These are phyloP conservation scores for Fusarium sp. DNA, from an alignment of 2,329 filamentous ascomycete genomes.

Conservation along the genomic window DNA sequence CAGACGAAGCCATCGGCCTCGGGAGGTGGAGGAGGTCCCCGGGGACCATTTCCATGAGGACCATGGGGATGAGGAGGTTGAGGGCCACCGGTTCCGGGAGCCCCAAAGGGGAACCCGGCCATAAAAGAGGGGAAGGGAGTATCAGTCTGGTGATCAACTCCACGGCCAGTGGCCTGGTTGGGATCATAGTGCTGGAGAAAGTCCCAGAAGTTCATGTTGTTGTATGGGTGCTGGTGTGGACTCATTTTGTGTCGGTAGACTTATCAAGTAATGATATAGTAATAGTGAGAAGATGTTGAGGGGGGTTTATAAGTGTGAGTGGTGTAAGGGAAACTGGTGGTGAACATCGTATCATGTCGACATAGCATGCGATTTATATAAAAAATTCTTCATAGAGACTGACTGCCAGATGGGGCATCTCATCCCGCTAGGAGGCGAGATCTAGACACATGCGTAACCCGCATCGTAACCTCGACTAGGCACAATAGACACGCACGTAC, in stretches of 20 bases:
- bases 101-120: constrained; percentile 54
- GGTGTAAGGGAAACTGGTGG: constrained; percentile 28
- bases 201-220: constrained; percentile 51
- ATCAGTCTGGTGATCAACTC: constrained; percentile 56
- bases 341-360: constrained; percentile 16
- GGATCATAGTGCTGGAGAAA: constrained; percentile 55
- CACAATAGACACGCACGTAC: constrained; percentile 43
- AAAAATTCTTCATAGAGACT: constrained; percentile 25
- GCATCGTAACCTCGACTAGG: constrained; percentile 32
- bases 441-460: constrained; percentile 40
- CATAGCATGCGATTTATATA: constrained; percentile 38
- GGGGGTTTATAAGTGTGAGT: constrained; percentile 19
- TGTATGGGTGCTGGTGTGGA: constrained; percentile 41
- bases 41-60: constrained; percentile 24
- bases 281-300: constrained; percentile 1
- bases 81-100: constrained; percentile 26
- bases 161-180: constrained; percentile 51
- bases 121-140: constrained; percentile 45
- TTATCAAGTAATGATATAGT: not conserved
- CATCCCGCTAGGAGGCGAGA: constrained; percentile 37
- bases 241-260: constrained; percentile 39
- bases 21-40: constrained; percentile 39
- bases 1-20: constrained; percentile 46
- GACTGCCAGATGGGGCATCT: constrained; percentile 35
- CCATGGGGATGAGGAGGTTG: constrained; percentile 25